These are phyloP conservation scores for Fusarium sp. DNA, from an alignment of 2,329 filamentous ascomycete genomes.

Conservation along the genomic window DNA sequence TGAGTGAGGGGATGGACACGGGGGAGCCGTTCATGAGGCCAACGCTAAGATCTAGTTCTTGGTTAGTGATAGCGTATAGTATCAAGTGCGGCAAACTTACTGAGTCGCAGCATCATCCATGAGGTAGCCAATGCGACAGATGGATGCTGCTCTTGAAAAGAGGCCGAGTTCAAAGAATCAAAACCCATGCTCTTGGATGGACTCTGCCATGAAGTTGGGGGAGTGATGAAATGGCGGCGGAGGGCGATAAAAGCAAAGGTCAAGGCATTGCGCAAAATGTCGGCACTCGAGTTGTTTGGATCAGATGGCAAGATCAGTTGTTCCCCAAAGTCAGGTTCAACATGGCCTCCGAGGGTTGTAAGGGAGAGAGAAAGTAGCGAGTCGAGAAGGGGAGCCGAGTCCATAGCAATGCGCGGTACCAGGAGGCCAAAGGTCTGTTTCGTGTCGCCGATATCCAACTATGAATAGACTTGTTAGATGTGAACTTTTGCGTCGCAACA, in stretches of 20 bases:
- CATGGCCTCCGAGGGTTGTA: slow-evolving; percentile 28
- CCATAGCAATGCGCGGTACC: slow-evolving; percentile 47
- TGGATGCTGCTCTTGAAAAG: slow-evolving; percentile 32
- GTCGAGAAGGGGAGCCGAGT: slow-evolving; percentile 41
- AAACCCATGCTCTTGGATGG: slow-evolving; percentile 29
- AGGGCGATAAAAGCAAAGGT: slow-evolving; percentile 26
- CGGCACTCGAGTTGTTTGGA: slow-evolving; percentile 12
- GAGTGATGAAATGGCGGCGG: slow-evolving; percentile 27
- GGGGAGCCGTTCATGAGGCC: slow-evolving; percentile 44
- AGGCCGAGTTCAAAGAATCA: slow-evolving; percentile 22
- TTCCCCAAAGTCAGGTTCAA: slow-evolving; percentile 17
- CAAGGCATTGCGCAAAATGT: slow-evolving; percentile 17
- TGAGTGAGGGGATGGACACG: slow-evolving; percentile 42
- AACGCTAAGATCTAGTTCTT: slow-evolving; percentile 42
- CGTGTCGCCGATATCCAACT: slow-evolving; percentile 59
- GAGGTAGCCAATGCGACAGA: slow-evolving; percentile 29
- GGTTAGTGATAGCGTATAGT: not conserved
- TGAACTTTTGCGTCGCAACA: too few relatives aligned
- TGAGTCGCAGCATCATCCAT: slow-evolving; percentile 44
- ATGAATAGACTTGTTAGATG: slow-evolving; percentile 4
- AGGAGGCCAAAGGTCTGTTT: slow-evolving; percentile 55
- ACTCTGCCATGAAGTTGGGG: slow-evolving; percentile 37
- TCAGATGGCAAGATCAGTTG: slow-evolving; percentile 9
- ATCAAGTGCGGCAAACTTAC: slow-evolving; percentile 25
- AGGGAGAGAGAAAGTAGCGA: slow-evolving; percentile 43